These are phyloP conservation scores for Miscanthus lutarioriparius DNA, from an alignment of 176 grass and related monocot species.

Conservation along the genomic window DNA sequence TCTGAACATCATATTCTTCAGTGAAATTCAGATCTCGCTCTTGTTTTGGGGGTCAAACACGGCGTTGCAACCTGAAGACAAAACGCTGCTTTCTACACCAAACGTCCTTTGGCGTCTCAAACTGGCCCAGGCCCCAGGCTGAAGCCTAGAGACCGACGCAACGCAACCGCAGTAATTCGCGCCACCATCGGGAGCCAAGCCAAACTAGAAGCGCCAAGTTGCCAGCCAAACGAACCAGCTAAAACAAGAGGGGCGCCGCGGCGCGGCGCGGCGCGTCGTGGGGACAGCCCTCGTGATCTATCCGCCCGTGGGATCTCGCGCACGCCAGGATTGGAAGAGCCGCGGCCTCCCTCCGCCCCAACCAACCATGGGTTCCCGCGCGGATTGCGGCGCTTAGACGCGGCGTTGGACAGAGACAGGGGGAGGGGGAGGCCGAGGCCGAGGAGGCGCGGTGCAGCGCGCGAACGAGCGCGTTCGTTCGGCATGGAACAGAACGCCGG, in stretches of 20 bases:
- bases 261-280: constrained; percentile 40
- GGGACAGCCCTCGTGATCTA: constrained; percentile 30
- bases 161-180: not conserved
- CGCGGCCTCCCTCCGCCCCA: constrained; percentile 26
- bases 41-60: not conserved
- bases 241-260: not conserved
- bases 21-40: not conserved
- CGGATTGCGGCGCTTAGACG: constrained; percentile 41
- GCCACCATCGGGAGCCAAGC: constrained; percentile 16
- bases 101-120: not conserved
- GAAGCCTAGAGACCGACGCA: not conserved
- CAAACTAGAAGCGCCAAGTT: constrained; percentile 17
- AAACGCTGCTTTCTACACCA: not conserved
- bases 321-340: constrained; percentile 27
- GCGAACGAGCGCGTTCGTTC: constrained; percentile 6
- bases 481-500: constrained; percentile 58
- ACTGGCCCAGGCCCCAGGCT: not conserved
- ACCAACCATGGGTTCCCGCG: constrained; percentile 38
- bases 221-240: constrained; percentile 28
- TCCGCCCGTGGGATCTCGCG: constrained; percentile 49
- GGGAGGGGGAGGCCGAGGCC: not conserved
- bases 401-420: not conserved
- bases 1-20: not conserved
- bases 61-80: not conserved
- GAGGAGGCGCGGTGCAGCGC: constrained; percentile 7